Evolutionary conservation across 2,329 filamentous ascomycete species (phyloP), one percentile per base, ranked within the genome.

Genomic region (Fusarium buharicum): DNA sequence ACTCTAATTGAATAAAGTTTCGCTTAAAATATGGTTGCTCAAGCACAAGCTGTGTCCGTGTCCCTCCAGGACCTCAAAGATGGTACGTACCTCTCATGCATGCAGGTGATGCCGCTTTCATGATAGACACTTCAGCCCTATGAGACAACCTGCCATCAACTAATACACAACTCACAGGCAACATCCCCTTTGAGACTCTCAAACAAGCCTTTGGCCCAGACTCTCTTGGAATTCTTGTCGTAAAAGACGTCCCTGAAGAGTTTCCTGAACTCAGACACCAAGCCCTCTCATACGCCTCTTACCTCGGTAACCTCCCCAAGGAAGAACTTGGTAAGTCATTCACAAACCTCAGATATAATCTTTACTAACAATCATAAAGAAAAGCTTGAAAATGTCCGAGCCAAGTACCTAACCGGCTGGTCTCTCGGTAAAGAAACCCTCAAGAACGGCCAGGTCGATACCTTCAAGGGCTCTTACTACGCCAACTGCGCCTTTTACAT

Each of bases 171-270:
- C 27, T 6, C 43, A 37, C 63, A 91, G 90, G 86, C 17, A 84
- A 83, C 54, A 82, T 94, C 40, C 82, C 89, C 1, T 89, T 92
- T 48, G 83, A 86, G 52, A 84, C 85, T 0, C 82, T 95, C 11
- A 85, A 91, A 69, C 77, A 90, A 67, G 95, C 95, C 0, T 98
- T 99, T 73, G 95, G 95, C 0, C 92, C 93, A 2, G 87, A 91
- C 22, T 97, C 93, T 3, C 81, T 98, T 12, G 95, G 95, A 0
- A 97, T 99, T 48, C 89, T 99, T 51, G 81, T 98, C n/a, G 93
- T 99, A 43, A 92, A 90, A 73, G 91, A 93, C 73, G 85, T 98
- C 0, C 91, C 93, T 0, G 62, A 82, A 6, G 81, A 86, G 48
- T 99, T 96, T 70, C 76, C 84, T 13, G 77, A 83, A n/a, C 79